A percentile compares a stretch with the other conserved stretches of the same genome.
Evolutionary conservation across 306 rosid species (phyloP).

Genomic region (Gleditsia sinensis): DNA sequence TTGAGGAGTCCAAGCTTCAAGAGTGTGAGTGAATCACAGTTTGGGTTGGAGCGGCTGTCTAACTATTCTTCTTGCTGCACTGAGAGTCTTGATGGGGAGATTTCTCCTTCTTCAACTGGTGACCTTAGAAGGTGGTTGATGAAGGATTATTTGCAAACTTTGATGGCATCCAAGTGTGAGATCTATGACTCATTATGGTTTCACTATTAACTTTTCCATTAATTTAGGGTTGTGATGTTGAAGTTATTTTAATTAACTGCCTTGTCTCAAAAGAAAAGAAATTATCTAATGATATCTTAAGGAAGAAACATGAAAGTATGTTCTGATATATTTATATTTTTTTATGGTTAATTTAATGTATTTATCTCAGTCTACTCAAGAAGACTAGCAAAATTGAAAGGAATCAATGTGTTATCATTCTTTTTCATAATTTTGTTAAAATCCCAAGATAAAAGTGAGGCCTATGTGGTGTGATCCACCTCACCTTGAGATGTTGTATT

Average conservation of each 20-base stretch:
- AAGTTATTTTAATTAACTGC: slow-evolving; percentile 34
- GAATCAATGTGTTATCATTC: slow-evolving; percentile 19
- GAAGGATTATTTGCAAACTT: slow-evolving; percentile 36
- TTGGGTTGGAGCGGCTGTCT: slow-evolving; percentile 76
- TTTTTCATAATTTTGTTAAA: slow-evolving; percentile 34
- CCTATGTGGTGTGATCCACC: slow-evolving; percentile 45
- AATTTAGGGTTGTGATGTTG: slow-evolving; percentile 40
- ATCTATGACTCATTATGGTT: slow-evolving; percentile 21
- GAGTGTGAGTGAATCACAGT: slow-evolving; percentile 65
- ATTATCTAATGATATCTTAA: slow-evolving; percentile 6
- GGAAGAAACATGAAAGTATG: no score
- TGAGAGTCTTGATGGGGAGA: slow-evolving; percentile 77
- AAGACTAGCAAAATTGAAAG: slow-evolving; percentile 25
- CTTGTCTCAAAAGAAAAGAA: slow-evolving; percentile 36
- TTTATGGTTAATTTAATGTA: no score
- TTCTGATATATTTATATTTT: background rate
- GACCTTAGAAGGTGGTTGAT: slow-evolving; percentile 85
- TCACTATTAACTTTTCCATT: slow-evolving; percentile 29
- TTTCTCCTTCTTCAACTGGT: slow-evolving; percentile 84
- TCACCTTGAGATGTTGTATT: slow-evolving; percentile 44
- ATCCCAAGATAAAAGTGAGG: slow-evolving; percentile 36
- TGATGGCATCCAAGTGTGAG: slow-evolving; percentile 13
- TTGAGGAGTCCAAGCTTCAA: slow-evolving; percentile 94
- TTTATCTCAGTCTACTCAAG: no score
- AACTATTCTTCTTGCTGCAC: slow-evolving; percentile 91